Base-by-base conservation (phyloP, 768 basidiomycete species). In the Psilocybe tampanensis region DNA sequence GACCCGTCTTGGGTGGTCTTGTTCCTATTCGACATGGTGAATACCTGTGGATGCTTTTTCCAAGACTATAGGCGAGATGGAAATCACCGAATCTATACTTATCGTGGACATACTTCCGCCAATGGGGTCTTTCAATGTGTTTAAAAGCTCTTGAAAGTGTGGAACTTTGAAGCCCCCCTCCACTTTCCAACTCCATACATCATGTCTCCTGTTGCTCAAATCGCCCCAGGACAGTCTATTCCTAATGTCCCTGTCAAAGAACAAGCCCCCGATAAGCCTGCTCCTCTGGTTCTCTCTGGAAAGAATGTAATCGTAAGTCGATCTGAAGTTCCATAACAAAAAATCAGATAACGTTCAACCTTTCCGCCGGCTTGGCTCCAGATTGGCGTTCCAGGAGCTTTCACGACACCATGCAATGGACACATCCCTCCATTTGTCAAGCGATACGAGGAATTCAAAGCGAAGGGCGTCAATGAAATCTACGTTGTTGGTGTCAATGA, bases 401-500 rank as follows among this genome's bases (percentile, higher is more conserved):
- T 91, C 72, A 88, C 88, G 2, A 86, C 85, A 0, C 78, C 88
- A 4, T 94, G 91, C 72, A 83, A 81, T 52, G 75, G 72, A 9
- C 87, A 90, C 63, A 71, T 87, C 21, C 85, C 82, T 0, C 74
- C 78, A 9, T 94, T 88, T 74, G 80, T 94, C 60, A 68, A 80
- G 53, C 78, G 79, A 52, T 88, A 83, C 70, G 80, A 86, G 13
- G 76, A 86, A 66, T 90, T 90, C 82, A 86, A 86, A 73, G 81
- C 76, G 2, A 94, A 92, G 71, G 93, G 90, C 11, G 74, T 93
- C 65, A 80, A 84, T 57, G 78, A 83, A 50, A 82, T 92, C 58
- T 88, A 85, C 59, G 81, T 94, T 53, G 72, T 95, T 53, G 76
- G 85, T 22, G 86, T 91, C 55, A 95, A 95, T 69, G 93, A 95